Evolutionary conservation across 2,329 filamentous ascomycete genomes (phyloP), one percentile per base, ranked within the genome.

Genomic region (Cladobotryum protrusum): DNA sequence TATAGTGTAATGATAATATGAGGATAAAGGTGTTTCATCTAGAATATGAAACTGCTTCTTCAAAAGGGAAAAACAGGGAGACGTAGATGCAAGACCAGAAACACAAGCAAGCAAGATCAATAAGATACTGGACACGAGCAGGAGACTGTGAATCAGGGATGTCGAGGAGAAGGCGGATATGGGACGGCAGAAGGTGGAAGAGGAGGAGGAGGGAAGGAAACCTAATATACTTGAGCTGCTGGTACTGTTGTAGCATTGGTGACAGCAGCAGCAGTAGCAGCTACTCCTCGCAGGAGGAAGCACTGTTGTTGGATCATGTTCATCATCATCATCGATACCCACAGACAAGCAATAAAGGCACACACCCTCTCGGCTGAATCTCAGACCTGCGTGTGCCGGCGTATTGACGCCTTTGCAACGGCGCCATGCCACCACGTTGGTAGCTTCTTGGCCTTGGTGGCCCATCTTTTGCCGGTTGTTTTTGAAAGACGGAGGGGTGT

Each of bases 111-210:
- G 36, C 18, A 37, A 32, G 47, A 48, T 24, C 34, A 43, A 52
- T 14, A 45, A 32, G 36, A 45, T 48, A 34, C 33, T 42, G 18
- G 46, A 37, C 32, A 48, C 41, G 24, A 48, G 43, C 24, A 41
- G 48, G 47, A 52, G 45, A 37, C 43, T 48, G 45, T 52, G 50
- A 52, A 52, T 52, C 50, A 52, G 45, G 41, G 46, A 48, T 18
- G 50, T 24, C 19, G 47, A 42, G 41, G 50, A 52, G 45, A 48
- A 43, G 35, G 40, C 42, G 39, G 35, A 37, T 18, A 36, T 45
- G 33, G 46, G 50, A 46, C 36, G 35, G 4, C 46, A 19, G 41
- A 42, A 45, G 35, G 36, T 48, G 42, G 41, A 17, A 42, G 36
- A 24, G 41, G 32, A 48, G 20, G 43, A 32, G 49, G 12, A 48